phyloP scores from a whole-genome alignment of 1,284 basidiomycete genomes.

The Microbotryum intermedium region DNA sequence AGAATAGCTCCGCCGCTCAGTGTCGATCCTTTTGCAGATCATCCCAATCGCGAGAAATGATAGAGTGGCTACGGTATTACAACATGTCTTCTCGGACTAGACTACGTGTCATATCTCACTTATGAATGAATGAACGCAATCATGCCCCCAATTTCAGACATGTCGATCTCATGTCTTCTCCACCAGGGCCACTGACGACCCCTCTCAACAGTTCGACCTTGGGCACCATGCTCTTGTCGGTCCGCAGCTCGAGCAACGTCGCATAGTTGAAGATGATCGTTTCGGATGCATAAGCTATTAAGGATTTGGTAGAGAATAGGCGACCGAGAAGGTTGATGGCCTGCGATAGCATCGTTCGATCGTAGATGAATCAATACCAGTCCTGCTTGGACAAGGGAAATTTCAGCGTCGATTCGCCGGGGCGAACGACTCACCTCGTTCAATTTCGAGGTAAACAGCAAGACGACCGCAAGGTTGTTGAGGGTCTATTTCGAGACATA shows the following conservation, averaged over 20 bases:
- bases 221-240: neutral
- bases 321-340: slow-evolving; percentile 1
- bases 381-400: no score
- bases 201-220: slow-evolving; percentile 3
- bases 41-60: no score
- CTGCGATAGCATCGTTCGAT: neutral
- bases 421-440: slow-evolving; percentile 49
- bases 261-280: slow-evolving; percentile 6
- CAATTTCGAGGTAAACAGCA: slow-evolving; percentile 58
- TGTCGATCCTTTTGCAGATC: no score
- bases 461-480: slow-evolving; percentile 63
- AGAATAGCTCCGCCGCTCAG: no score
- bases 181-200: neutral
- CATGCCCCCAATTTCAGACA: no score
- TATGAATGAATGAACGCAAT: no score
- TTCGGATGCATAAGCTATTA: neutral
- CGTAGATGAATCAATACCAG: slow-evolving; percentile 16
- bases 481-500: slow-evolving; percentile 48
- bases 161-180: no score
- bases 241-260: slow-evolving; percentile 5
- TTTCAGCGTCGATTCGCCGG: no score
- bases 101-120: no score
- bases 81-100: no score
- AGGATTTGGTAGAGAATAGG: neutral
- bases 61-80: no score